phyloP scores from a whole-genome alignment of 2,329 filamentous ascomycete genomes.

The Aschersonia sp. region DNA sequence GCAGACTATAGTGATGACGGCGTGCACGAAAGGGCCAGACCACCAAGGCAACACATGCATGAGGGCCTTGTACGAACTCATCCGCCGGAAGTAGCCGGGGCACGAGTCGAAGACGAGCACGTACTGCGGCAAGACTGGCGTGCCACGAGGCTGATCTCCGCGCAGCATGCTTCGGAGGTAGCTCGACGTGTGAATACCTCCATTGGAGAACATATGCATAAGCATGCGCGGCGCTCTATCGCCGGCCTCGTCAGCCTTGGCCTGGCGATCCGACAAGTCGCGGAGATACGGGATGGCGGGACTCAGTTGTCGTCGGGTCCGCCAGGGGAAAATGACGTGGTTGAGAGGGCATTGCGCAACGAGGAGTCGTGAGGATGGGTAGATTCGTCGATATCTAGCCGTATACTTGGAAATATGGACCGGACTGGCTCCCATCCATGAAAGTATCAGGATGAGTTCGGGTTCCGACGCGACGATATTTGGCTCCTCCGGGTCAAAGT shows the following conservation, averaged over 20 bases:
- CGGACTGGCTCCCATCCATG: slow-evolving; percentile 37
- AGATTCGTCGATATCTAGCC: slow-evolving; percentile 25
- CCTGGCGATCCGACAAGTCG: slow-evolving; percentile 8
- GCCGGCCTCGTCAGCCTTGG: slow-evolving; percentile 10
- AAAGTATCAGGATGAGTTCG: slow-evolving; percentile 30
- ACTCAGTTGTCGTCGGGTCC: slow-evolving; percentile 17
- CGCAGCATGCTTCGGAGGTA: slow-evolving; percentile 14
- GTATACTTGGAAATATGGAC: slow-evolving; percentile 37
- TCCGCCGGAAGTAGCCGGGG: slow-evolving; percentile 28
- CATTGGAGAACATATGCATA: slow-evolving; percentile 37
- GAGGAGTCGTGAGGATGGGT: slow-evolving; percentile 29
- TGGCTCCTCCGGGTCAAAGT: slow-evolving; percentile 15
- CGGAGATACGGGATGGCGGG: slow-evolving; percentile 26
- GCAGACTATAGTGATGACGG: slow-evolving; percentile 17
- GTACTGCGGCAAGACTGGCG: slow-evolving; percentile 21
- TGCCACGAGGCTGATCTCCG: slow-evolving; percentile 4
- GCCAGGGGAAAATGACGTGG: slow-evolving; percentile 19
- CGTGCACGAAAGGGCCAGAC: slow-evolving; percentile 18
- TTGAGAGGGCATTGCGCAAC: slow-evolving; percentile 26
- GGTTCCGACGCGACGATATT: slow-evolving; percentile 14
- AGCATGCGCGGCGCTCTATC: slow-evolving; percentile 17
- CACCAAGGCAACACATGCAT: slow-evolving; percentile 19
- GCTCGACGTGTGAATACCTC: slow-evolving; percentile 27
- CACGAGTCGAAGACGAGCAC: slow-evolving; percentile 32
- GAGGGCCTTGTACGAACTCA: slow-evolving; percentile 23